Conservation (phyloP, 306 rosid genomes). For the Datisca glomerata region DNA sequence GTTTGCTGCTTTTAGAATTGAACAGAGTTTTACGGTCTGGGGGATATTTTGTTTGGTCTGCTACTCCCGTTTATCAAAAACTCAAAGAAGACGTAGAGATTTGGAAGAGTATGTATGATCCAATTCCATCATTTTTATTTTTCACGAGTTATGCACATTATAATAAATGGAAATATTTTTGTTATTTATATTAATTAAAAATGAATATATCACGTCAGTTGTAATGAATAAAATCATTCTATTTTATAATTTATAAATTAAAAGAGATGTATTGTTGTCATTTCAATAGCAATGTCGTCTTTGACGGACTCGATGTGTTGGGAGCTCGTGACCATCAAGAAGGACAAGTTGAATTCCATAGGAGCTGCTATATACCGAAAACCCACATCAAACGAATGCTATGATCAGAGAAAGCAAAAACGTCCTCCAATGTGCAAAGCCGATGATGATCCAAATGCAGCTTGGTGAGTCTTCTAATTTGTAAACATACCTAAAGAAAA, state of each 20-base stretch:
- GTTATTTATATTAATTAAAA: too few species aligned
- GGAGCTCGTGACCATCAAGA: conserved; percentile 79
- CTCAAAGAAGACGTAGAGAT: conserved; percentile 70
- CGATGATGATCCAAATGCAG: conserved; percentile 80
- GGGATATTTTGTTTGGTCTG: conserved; percentile 79
- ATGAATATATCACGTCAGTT: too few species aligned
- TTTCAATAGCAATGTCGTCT: conserved; percentile 47
- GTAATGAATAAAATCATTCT: too few species aligned
- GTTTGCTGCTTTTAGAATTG: conserved; percentile 73
- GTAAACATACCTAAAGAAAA: not conserved
- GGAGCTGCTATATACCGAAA: conserved; percentile 80
- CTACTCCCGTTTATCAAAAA: conserved; percentile 85
- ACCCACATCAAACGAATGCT: conserved; percentile 67
- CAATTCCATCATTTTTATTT: not conserved
- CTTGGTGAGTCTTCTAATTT: conserved; percentile 39
- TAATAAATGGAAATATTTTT: too few species aligned
- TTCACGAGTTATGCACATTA: too few species aligned
- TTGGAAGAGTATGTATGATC: conserved; percentile 44
- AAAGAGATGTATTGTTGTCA: not conserved
- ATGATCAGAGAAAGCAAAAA: conserved; percentile 46
- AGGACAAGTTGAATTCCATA: conserved; percentile 40
- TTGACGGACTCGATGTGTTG: conserved; percentile 75
- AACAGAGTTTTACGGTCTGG: conserved; percentile 76
- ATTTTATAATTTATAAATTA: not conserved
- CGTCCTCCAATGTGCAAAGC: conserved; percentile 72